Evolutionary conservation across 768 basidiomycete species (phyloP).

Genomic region (Kwoniella dendrophila): DNA sequence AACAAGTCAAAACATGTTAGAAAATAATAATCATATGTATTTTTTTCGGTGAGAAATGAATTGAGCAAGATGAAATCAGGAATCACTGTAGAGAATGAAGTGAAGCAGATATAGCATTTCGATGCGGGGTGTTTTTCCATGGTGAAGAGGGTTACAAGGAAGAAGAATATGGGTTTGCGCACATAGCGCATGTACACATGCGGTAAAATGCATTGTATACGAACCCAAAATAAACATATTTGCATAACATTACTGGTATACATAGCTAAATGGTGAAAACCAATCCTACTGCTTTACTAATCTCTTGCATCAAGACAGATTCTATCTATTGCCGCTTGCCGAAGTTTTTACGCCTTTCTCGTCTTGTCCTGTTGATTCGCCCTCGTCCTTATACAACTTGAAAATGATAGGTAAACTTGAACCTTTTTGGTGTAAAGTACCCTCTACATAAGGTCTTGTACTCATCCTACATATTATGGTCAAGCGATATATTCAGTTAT

Average conservation of each 20-base stretch:
- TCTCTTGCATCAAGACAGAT: too few species aligned
- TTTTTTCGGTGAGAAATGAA: background rate
- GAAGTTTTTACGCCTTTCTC: too few species aligned
- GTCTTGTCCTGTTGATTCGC: background rate
- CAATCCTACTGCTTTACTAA: too few species aligned
- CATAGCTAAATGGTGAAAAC: too few species aligned
- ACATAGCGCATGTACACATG: background rate
- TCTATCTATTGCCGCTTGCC: too few species aligned
- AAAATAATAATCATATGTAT: background rate
- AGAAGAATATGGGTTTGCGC: background rate
- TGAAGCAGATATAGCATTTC: background rate
- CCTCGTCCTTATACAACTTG: constrained; percentile 14
- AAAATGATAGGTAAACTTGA: constrained; percentile 30
- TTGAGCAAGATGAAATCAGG: background rate
- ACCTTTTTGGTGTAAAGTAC: constrained; percentile 22
- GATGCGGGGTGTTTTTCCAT: too few species aligned
- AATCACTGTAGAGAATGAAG: background rate
- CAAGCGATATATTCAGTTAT: background rate
- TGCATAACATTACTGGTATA: too few species aligned
- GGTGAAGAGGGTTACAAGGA: too few species aligned
- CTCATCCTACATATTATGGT: constrained; percentile 25
- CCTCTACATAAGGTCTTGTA: constrained; percentile 31
- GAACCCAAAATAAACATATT: background rate
- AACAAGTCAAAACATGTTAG: background rate
- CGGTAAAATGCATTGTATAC: constrained; percentile 1